These are phyloP conservation scores for Colletotrichum tanaceti DNA, from an alignment of 2,329 filamentous ascomycete genomes.

Conservation along the genomic window DNA sequence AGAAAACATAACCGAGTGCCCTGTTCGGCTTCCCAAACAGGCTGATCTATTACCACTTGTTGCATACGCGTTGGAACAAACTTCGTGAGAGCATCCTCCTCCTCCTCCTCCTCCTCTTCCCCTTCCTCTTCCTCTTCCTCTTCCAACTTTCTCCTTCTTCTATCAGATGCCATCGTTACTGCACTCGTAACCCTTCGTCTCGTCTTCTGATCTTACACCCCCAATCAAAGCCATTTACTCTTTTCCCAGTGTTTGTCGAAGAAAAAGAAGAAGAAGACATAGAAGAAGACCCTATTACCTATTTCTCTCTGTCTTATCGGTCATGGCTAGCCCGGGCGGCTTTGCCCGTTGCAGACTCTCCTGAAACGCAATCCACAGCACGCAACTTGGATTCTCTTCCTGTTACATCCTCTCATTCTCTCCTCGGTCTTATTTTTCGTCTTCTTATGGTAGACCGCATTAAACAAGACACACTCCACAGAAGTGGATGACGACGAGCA, in stretches of 20 bases:
- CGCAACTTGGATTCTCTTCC: constrained; percentile 6
- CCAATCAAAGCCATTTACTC: background rate
- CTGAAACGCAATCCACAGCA: constrained; percentile 35
- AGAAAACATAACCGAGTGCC: constrained; percentile 2
- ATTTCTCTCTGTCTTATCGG: background rate
- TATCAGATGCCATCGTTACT: background rate
- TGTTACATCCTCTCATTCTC: background rate
- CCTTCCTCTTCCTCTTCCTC: background rate
- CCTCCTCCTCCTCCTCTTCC: background rate
- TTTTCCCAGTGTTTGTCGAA: background rate
- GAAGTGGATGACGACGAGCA: constrained; percentile 2
- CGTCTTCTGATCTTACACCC: constrained; percentile 7
- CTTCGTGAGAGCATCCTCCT: constrained; percentile 33
- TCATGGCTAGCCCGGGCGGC: background rate
- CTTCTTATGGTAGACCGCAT: constrained; percentile 4
- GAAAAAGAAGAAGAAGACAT: background rate
- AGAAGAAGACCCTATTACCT: too few species aligned
- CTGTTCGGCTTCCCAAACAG: constrained; percentile 7
- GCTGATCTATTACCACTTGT: constrained; percentile 25
- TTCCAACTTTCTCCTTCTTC: background rate
- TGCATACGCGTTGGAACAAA: constrained; percentile 29
- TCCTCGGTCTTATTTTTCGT: background rate
- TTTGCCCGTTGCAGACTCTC: constrained; percentile 20
- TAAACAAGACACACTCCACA: constrained; percentile 26
- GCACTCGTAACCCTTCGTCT: constrained; percentile 7